These are phyloP conservation scores for Dicorynia guianensis DNA, from an alignment of 306 rosid species.

Conservation along the genomic window DNA sequence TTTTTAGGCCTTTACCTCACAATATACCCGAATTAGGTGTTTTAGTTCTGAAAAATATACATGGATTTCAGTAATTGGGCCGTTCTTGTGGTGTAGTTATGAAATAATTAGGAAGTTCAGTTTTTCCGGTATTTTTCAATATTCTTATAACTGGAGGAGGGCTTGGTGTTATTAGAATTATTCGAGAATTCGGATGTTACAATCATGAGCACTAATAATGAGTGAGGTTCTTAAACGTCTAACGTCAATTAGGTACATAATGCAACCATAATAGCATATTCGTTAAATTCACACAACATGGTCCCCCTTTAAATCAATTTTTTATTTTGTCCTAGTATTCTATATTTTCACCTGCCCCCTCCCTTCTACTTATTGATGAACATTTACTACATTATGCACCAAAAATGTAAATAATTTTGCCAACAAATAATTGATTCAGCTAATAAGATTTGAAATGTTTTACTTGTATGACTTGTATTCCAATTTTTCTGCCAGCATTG, in stretches of 20 bases:
- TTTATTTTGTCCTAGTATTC: too few relatives aligned
- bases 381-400: too few relatives aligned
- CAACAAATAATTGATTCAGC: too few relatives aligned
- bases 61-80: constrained; percentile 38
- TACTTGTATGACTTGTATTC: too few relatives aligned
- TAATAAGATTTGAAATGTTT: too few relatives aligned
- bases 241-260: constrained; percentile 23
- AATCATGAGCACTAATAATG: constrained; percentile 21
- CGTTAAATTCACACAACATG: constrained; percentile 13
- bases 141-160: constrained; percentile 1
- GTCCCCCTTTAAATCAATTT: background rate
- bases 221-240: constrained; percentile 17
- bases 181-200: background rate
- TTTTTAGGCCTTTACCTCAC: background rate
- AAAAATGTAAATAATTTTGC: too few relatives aligned
- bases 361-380: too few relatives aligned
- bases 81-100: constrained; percentile 24
- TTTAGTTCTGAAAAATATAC: background rate
- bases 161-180: constrained; percentile 27
- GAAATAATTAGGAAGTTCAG: constrained; percentile 36
- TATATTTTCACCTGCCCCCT: too few relatives aligned
- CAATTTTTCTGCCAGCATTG: too few relatives aligned
- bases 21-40: constrained; percentile 11
- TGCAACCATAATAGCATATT: constrained; percentile 7
- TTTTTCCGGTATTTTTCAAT: constrained; percentile 9